phyloP scores from a whole-genome alignment of 306 rosid genomes.

The Cercis canadensis region DNA sequence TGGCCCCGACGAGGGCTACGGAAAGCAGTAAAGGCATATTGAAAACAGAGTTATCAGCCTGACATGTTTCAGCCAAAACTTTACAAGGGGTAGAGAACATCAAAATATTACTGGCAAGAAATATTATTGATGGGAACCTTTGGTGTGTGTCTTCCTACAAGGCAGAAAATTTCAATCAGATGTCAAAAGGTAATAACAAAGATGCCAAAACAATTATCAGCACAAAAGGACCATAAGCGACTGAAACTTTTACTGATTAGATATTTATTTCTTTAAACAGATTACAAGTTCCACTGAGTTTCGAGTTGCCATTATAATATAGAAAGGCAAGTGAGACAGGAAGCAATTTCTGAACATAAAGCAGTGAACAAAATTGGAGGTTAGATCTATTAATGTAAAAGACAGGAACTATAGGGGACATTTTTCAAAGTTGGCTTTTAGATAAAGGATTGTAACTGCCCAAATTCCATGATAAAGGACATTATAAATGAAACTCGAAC shows the following conservation, averaged over 20 bases:
- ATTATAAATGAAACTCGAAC: neutral
- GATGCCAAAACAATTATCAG: neutral
- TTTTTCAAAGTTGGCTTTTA: slow-evolving; percentile 15
- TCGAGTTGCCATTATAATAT: neutral
- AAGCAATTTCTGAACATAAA: neutral
- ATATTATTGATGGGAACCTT: slow-evolving; percentile 52
- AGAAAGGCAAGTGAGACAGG: neutral
- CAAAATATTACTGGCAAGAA: slow-evolving; percentile 62
- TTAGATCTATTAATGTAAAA: neutral
- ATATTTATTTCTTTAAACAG: neutral
- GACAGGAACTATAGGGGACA: neutral
- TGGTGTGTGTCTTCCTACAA: slow-evolving; percentile 56
- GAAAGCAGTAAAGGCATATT: slow-evolving; percentile 84
- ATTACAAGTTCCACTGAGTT: neutral
- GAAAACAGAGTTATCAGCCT: slow-evolving; percentile 65
- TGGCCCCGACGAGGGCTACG: slow-evolving; percentile 96
- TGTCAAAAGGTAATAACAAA: slow-evolving; percentile 23
- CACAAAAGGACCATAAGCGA: neutral
- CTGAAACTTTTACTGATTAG: neutral
- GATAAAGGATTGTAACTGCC: neutral
- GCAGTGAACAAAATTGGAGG: neutral
- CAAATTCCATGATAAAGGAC: neutral
- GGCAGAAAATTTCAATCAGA: slow-evolving; percentile 28
- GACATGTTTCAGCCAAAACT: slow-evolving; percentile 92
- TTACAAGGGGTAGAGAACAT: slow-evolving; percentile 67